Evolutionary conservation across 1,284 basidiomycete genomes (phyloP).

Genomic region (Tilletia horrida): DNA sequence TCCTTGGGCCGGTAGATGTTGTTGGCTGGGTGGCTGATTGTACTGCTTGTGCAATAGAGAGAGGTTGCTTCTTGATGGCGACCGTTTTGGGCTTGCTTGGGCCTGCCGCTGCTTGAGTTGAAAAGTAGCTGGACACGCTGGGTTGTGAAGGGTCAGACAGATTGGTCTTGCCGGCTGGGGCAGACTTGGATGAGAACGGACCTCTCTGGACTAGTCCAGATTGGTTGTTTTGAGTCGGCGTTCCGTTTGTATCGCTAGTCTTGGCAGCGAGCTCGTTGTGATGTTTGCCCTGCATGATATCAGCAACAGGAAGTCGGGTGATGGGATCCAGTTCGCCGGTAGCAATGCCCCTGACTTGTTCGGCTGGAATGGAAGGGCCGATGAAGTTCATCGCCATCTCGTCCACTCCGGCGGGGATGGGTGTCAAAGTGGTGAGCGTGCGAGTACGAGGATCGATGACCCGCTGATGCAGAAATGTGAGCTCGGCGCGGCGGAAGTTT

Average conservation of each 20-base stretch:
- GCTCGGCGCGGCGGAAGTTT: constrained; percentile 71
- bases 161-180: background rate
- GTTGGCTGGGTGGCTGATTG: background rate
- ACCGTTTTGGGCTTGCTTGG: background rate
- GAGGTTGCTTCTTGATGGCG: background rate
- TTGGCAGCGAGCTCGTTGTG: no score
- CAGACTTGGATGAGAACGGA: background rate
- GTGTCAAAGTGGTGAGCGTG: constrained; percentile 37
- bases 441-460: constrained; percentile 72
- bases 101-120: background rate
- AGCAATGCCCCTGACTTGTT: constrained; percentile 64
- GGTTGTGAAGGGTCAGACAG: background rate
- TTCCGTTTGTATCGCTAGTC: background rate
- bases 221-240: background rate
- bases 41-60: background rate
- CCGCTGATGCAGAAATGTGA: constrained; percentile 88
- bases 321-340: constrained; percentile 75
- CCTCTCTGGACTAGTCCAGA: background rate
- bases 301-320: constrained; percentile 60
- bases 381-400: constrained; percentile 44
- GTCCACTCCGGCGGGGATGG: constrained; percentile 37
- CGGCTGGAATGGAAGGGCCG: constrained; percentile 37
- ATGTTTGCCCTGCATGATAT: background rate
- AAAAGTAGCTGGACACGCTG: background rate
- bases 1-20: background rate